These are phyloP conservation scores for sunflower (Helianthus annuus) DNA, from an alignment of 129 eudicot species.

Conservation along the genomic window HanXRQr2.0-SUNRISE NC_035442.2:157561149-157561648, in stretches of 20 bases:
- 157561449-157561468: no score
- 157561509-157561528: conserved; percentile 41
- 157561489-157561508: no score
- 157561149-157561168: conserved; percentile 62
- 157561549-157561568: conserved; percentile 59
- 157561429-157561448: no score
- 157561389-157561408: no score
- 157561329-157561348: neutral
- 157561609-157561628: conserved; percentile 64
- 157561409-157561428: no score
- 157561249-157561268: conserved; percentile 67
- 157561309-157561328: conserved; percentile 46
- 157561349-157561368: no score
- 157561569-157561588: conserved; percentile 81
- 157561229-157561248: conserved; percentile 74
- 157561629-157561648: conserved; percentile 52
- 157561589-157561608: conserved; percentile 72
- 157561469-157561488: no score
- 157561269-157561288: conserved; percentile 71
- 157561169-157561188: conserved; percentile 78
- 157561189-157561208: conserved; percentile 74
- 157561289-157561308: conserved; percentile 52
- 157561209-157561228: conserved; percentile 70
- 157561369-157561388: no score
- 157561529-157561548: conserved; percentile 34